Percentiles rank a stretch among this genome's conserved stretches.
phyloP scores from a whole-genome alignment of 176 grass and related monocot genomes.

The Neostapfia colusana region DNA sequence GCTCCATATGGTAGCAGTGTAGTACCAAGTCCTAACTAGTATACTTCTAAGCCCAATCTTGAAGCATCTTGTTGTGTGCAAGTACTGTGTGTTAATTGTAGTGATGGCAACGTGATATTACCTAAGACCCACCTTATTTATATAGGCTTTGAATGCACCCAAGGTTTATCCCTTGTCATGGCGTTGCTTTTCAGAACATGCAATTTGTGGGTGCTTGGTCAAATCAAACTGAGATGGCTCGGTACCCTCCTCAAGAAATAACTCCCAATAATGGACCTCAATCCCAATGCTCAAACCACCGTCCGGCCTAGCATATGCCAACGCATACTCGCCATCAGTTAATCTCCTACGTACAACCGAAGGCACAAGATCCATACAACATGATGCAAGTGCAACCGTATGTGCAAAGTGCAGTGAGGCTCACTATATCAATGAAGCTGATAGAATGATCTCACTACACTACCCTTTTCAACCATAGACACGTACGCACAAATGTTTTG shows the following conservation, averaged over 20 bases:
- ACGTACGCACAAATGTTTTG: not conserved
- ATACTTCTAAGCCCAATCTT: conserved; percentile 24
- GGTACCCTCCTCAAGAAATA: conserved; percentile 6
- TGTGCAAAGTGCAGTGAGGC: not conserved
- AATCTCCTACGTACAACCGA: not conserved
- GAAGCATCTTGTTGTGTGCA: conserved; percentile 30
- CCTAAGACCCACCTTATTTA: conserved; percentile 15
- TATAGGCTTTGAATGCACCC: conserved; percentile 20
- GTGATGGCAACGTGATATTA: conserved; percentile 36
- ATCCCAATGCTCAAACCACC: conserved; percentile 36
- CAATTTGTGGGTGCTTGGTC: conserved; percentile 46
- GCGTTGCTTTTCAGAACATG: conserved; percentile 35
- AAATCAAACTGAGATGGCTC: conserved; percentile 44
- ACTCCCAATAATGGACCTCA: conserved; percentile 13
- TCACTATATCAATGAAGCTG: not conserved
- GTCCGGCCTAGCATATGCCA: conserved; percentile 45
- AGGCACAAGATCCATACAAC: conserved; percentile 14
- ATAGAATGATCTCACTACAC: not conserved
- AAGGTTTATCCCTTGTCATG: conserved; percentile 7
- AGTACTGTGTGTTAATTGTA: conserved; percentile 20
- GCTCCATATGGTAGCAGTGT: not conserved
- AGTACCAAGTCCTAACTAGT: not conserved
- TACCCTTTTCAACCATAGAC: not conserved
- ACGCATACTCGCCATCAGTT: conserved; percentile 5
- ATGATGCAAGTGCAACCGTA: not conserved